A percentile compares a stretch with the other conserved stretches of the same genome.
Evolutionary conservation across 2,329 filamentous ascomycete genomes (phyloP).

Genomic region (Chalaropsis thielavioides): DNA sequence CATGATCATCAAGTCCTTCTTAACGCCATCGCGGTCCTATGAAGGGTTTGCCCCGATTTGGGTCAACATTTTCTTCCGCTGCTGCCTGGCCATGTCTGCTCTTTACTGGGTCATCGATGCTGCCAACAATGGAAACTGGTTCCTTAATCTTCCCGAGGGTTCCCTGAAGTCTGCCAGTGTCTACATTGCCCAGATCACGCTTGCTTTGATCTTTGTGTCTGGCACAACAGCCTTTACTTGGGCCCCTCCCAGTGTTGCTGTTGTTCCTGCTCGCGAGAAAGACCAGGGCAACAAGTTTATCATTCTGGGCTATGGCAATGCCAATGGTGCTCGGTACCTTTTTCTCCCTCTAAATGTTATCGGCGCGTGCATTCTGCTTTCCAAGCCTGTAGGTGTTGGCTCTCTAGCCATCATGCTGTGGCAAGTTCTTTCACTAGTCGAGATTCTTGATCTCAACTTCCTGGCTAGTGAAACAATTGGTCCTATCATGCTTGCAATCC

Average conservation of each 20-base stretch:
- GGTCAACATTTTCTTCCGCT: conserved; percentile 67
- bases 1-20: conserved; percentile 63
- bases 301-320: conserved; percentile 81
- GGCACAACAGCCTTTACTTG: conserved; percentile 76
- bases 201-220: conserved; percentile 68
- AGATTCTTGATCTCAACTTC: conserved; percentile 46
- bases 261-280: conserved; percentile 39
- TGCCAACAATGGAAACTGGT: conserved; percentile 74
- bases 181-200: conserved; percentile 62
- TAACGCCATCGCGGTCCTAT: conserved; percentile 69
- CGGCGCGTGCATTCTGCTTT: conserved; percentile 61
- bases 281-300: conserved; percentile 46
- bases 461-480: conserved; percentile 59
- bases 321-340: conserved; percentile 82
- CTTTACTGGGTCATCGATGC: conserved; percentile 81
- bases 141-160: conserved; percentile 42
- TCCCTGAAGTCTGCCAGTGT: conserved; percentile 60
- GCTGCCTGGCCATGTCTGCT: conserved; percentile 60
- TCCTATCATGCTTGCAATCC: conserved; percentile 68
- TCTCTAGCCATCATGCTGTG: conserved; percentile 69
- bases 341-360: conserved; percentile 68
- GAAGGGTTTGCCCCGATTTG: conserved; percentile 73
- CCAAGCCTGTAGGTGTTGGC: conserved; percentile 89
- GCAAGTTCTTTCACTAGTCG: conserved; percentile 70
- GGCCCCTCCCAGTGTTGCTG: conserved; percentile 69